Base-by-base conservation (phyloP, 192 early-diverging fungal genomes). In the Coemansia sp. region DNA sequence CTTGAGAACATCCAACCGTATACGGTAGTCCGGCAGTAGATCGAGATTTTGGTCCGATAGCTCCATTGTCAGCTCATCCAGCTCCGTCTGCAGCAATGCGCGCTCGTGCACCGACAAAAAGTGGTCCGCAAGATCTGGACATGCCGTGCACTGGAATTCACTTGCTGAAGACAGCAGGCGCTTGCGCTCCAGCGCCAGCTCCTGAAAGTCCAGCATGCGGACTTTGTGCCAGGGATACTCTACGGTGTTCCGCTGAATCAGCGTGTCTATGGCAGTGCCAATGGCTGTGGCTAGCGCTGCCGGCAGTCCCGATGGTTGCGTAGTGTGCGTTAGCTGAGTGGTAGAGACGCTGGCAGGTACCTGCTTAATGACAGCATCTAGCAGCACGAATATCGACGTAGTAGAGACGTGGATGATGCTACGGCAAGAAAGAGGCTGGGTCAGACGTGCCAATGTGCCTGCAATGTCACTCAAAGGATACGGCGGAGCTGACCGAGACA, bases 41-140 rank as follows among this genome's bases (percentile, higher is more conserved):
- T 93, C 90, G 12, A 99, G 82, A 62, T 97, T 97, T 62, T 93
- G 89, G 46, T 94, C 92, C 0, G 90, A 93, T 15, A 97, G 87
- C 36, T 81, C 86, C 40, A 84, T 74, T 16, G 85, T 80, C 43
- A 99, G 71, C 39, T 88, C 82, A 23, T 90, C 84, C 3, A 96
- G 67, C 60, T 90, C 83, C 1, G 61, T 60, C 47, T 89, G 77
- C 7, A 97, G 78, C 44, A 69, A 62, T 17, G 81, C 80, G 43
- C 89, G 82, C 28, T 66, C 67, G 47, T 88, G 83, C 2, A 82
- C 64, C 3, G 70, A 53, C 15, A 62, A 62, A 51, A 84, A 87
- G 70, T 90, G 78, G 21, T 47, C 38, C 6, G 56, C 44, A 6
- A 80, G 51, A 8, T 67, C 64, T 0, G 78, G 71, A 37, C 78